A percentile compares a stretch with the other conserved stretches of the same genome.
Conservation (phyloP, 2,329 filamentous ascomycete species). For the Apiospora malaysiana region DNA sequence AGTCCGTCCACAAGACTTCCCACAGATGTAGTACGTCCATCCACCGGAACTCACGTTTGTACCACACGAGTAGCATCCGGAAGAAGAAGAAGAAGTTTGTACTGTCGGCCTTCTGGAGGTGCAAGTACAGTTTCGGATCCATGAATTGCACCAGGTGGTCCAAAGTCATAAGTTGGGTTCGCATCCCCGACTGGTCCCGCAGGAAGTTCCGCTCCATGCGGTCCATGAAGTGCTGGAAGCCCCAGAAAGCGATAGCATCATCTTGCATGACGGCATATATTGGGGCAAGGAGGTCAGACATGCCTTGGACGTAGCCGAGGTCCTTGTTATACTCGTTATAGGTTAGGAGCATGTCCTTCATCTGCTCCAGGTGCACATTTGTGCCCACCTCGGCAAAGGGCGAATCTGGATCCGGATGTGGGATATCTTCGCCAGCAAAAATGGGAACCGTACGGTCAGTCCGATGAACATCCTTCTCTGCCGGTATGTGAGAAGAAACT, state of each 20-base stretch:
- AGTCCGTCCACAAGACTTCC: conserved; percentile 96
- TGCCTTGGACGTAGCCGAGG: conserved; percentile 96
- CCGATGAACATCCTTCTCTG: conserved; percentile 98
- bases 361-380: conserved; percentile 96
- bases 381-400: conserved; percentile 93
- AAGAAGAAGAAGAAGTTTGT: conserved; percentile 99
- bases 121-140: conserved; percentile 91
- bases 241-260: conserved; percentile 96
- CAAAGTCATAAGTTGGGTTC: conserved; percentile 84
- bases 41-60: conserved; percentile 96
- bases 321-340: conserved; percentile 98
- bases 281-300: conserved; percentile 95
- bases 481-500: conserved; percentile 29
- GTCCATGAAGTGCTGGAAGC: conserved; percentile 94
- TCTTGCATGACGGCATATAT: conserved; percentile 98
- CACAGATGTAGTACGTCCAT: conserved; percentile 84
- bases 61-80: conserved; percentile 98
- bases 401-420: conserved; percentile 93
- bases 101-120: conserved; percentile 87
- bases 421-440: conserved; percentile 94
- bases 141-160: conserved; percentile 96
- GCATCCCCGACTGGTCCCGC: conserved; percentile 95
- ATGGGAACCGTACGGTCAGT: conserved; percentile 95
- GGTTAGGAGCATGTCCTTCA: conserved; percentile 98
- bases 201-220: conserved; percentile 98